phyloP scores from a whole-genome alignment of 2,329 filamentous ascomycete genomes.

The Aspergillus fijiensis region DNA sequence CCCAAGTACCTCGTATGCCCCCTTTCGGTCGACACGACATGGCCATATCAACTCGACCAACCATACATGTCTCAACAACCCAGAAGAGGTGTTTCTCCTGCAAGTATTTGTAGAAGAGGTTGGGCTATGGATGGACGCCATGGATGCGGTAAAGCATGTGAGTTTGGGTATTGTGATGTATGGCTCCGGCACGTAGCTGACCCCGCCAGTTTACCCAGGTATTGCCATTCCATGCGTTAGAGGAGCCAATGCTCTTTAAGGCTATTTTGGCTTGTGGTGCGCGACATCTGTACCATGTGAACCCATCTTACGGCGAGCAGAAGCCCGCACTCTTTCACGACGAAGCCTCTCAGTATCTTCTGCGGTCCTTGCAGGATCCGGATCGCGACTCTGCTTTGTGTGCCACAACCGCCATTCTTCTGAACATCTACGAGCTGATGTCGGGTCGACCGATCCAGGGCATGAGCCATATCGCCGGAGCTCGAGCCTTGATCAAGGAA shows the following conservation, averaged over 20 bases:
- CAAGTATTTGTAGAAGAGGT: slow-evolving; percentile 90
- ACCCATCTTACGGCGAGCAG: slow-evolving; percentile 69
- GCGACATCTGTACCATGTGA: slow-evolving; percentile 72
- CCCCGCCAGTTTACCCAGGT: slow-evolving; percentile 67
- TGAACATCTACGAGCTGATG: slow-evolving; percentile 94
- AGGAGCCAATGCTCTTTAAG: slow-evolving; percentile 84
- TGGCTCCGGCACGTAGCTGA: slow-evolving; percentile 12
- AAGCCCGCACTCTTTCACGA: slow-evolving; percentile 83
- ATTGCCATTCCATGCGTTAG: slow-evolving; percentile 78
- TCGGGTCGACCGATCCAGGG: slow-evolving; percentile 72
- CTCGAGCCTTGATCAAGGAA: slow-evolving; percentile 81
- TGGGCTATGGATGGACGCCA: slow-evolving; percentile 88
- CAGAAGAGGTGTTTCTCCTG: slow-evolving; percentile 84
- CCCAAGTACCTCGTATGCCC: slow-evolving; percentile 35
- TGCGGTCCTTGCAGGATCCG: slow-evolving; percentile 76
- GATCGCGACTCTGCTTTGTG: slow-evolving; percentile 81
- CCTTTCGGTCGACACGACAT: slow-evolving; percentile 39
- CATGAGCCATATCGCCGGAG: slow-evolving; percentile 88
- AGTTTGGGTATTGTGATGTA: slow-evolving; percentile 20
- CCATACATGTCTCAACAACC: slow-evolving; percentile 66
- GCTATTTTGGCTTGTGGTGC: slow-evolving; percentile 87
- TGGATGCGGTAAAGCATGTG: slow-evolving; percentile 77
- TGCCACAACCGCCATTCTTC: slow-evolving; percentile 79
- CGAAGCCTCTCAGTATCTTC: slow-evolving; percentile 73
- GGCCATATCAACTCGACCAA: slow-evolving; percentile 45